Evolutionary conservation across 176 grass and related monocot genomes (phyloP), one percentile per base, ranked within the genome.

Genomic region (Leersia perrieri): DNA sequence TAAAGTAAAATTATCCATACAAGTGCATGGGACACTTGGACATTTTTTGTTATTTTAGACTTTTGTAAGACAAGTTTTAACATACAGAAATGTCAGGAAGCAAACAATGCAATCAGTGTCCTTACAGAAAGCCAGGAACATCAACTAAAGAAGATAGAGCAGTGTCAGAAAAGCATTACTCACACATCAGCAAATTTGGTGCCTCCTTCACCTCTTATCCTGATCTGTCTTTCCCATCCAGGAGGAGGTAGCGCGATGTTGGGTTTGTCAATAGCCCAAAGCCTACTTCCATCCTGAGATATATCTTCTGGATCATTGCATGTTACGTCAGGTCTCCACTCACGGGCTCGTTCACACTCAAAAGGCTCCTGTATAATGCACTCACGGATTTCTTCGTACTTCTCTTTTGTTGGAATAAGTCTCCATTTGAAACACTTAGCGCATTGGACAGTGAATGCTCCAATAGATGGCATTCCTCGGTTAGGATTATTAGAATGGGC

Each of bases 251-350:
- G 81, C 23, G 96, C 92, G 63, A 98, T 98, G 66, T 93, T 94
- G 45, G 96, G 96, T 76, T 90, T 99, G 84, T 99, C 96, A 40
- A 99, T 99, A 80, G 96, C 96, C 96, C 96, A 99, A 36, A 99
- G 75, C 53, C 96, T 92, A 63, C 88, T 93, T 42, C 96, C 96
- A 75, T 99, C 96, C 71, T 99, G 96, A 73, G 92, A 99, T 71
- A 99, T 99, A 74, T 99, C 96, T 85, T 89, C 90, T 81, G 64
- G 78, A 33, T 99, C 90, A 38, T 89, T 69, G 33, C 96, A 99
- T 73, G 83, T 68, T 67, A 99, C 77, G 67, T 87, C 80, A 26
- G 90, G 90, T 35, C 82, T 91, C 96, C 96, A 95, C 63, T 99
- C 96, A 32, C 82, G 63, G 32, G 96, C 92, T 45, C 87, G 79